A percentile compares a stretch with the other conserved stretches of the same genome.
Evolutionary conservation across 352 stramenopile genomes (phyloP).

Genomic region (Paralagenidium karlingii): DNA sequence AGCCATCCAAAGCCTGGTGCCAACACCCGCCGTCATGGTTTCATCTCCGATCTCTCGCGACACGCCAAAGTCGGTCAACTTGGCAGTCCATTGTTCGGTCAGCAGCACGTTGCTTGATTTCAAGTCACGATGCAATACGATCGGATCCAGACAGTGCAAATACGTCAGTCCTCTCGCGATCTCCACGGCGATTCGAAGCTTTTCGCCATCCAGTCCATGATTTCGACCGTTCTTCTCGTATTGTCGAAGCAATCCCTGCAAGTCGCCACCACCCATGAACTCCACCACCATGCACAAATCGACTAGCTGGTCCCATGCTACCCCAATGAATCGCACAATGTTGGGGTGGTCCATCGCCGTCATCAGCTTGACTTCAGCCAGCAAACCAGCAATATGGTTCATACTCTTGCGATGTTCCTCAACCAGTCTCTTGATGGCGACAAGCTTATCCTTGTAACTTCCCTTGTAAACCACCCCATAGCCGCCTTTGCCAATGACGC

Average conservation of each 20-base stretch:
- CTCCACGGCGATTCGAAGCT: slow-evolving; percentile 75
- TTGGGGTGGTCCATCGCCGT: slow-evolving; percentile 30
- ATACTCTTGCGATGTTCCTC: slow-evolving; percentile 11
- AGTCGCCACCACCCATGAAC: slow-evolving; percentile 6
- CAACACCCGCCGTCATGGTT: slow-evolving; percentile 17
- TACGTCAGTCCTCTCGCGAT: slow-evolving; percentile 64
- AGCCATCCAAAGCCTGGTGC: slow-evolving; percentile 12
- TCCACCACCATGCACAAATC: slow-evolving; percentile 7
- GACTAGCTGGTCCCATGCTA: slow-evolving; percentile 34
- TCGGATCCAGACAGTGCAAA: slow-evolving; percentile 72
- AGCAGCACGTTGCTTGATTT: slow-evolving; percentile 41
- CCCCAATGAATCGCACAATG: slow-evolving; percentile 31
- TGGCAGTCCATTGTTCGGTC: slow-evolving; percentile 9
- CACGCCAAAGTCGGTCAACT: slow-evolving; percentile 16
- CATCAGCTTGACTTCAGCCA: slow-evolving; percentile 22
- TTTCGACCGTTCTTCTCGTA: too few species aligned
- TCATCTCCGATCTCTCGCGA: slow-evolving; percentile 9
- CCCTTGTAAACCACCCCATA: slow-evolving; percentile 36
- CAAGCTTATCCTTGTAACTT: slow-evolving; percentile 18
- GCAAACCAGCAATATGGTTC: slow-evolving; percentile 13
- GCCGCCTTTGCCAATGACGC: too few species aligned
- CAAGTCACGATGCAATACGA: slow-evolving; percentile 76
- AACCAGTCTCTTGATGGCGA: slow-evolving; percentile 28
- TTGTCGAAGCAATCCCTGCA: slow-evolving; percentile 3
- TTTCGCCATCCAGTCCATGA: slow-evolving; percentile 69